These are phyloP conservation scores for Endothia cerciana DNA, from an alignment of 2,329 filamentous ascomycete species.

Conservation along the genomic window DNA sequence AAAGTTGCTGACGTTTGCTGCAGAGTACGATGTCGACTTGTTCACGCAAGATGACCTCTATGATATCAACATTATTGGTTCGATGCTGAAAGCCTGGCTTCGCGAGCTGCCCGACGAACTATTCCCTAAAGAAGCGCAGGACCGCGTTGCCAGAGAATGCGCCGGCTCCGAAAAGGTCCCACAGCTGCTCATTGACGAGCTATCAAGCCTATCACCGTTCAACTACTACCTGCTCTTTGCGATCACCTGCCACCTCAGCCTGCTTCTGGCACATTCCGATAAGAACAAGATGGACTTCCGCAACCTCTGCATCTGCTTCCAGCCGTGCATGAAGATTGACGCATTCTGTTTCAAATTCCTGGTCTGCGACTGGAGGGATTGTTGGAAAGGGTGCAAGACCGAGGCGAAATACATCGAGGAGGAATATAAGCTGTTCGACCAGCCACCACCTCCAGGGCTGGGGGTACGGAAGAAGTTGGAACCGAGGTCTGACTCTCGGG, in stretches of 20 bases:
- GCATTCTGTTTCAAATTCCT: slow-evolving; percentile 94
- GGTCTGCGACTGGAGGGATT: slow-evolving; percentile 93
- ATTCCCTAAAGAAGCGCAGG: slow-evolving; percentile 83
- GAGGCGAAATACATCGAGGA: slow-evolving; percentile 79
- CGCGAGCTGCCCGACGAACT: slow-evolving; percentile 93
- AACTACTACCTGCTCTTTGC: slow-evolving; percentile 98
- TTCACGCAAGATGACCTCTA: slow-evolving; percentile 87
- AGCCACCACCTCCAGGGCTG: slow-evolving; percentile 59
- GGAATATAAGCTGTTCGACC: slow-evolving; percentile 65
- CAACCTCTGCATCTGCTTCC: slow-evolving; percentile 95
- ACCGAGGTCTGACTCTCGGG: slow-evolving; percentile 21
- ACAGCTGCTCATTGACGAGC: slow-evolving; percentile 84
- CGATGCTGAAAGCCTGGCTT: slow-evolving; percentile 95
- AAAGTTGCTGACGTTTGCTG: slow-evolving; percentile 31
- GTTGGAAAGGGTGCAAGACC: slow-evolving; percentile 94
- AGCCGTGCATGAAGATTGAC: slow-evolving; percentile 96
- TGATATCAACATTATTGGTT: slow-evolving; percentile 95
- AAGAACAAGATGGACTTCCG: slow-evolving; percentile 99
- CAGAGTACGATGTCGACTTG: slow-evolving; percentile 86
- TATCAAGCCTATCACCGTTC: slow-evolving; percentile 92
- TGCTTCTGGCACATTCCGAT: slow-evolving; percentile 86
- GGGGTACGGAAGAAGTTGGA: slow-evolving; percentile 26
- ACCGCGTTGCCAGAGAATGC: slow-evolving; percentile 79
- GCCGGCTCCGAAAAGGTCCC: slow-evolving; percentile 79
- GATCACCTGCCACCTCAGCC: slow-evolving; percentile 92